Percentiles rank a stretch among this genome's conserved stretches.
These are phyloP conservation scores for Talaromyces thailandensis DNA, from an alignment of 495 filamentous ascomycete species.

Conservation along the genomic window DNA sequence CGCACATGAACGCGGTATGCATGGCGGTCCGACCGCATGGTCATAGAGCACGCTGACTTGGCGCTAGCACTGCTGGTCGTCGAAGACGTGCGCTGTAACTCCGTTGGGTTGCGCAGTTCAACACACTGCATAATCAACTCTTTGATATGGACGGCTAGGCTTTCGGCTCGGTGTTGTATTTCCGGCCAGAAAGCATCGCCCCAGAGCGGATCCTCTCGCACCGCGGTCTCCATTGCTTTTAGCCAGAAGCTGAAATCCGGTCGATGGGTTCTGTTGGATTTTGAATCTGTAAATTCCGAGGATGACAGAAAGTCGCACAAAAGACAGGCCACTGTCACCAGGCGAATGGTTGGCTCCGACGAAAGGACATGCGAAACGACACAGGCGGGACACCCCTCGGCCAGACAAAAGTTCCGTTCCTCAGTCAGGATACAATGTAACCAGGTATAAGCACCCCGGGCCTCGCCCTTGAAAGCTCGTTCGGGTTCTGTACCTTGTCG, in stretches of 20 bases:
- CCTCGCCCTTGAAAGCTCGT: conserved; percentile 48
- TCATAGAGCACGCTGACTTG: conserved; percentile 12
- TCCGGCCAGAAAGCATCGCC: conserved; percentile 46
- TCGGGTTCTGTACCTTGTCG: conserved; percentile 44
- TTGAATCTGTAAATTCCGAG: conserved; percentile 13
- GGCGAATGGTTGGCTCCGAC: conserved; percentile 51
- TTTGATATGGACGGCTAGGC: conserved; percentile 42
- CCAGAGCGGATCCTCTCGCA: conserved; percentile 48
- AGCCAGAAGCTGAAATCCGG: conserved; percentile 49
- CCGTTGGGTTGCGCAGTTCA: conserved; percentile 29
- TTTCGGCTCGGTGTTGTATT: conserved; percentile 42
- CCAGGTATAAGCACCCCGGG: conserved; percentile 51
- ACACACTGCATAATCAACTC: conserved; percentile 45
- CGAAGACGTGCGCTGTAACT: conserved; percentile 14
- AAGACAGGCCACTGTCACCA: conserved; percentile 46
- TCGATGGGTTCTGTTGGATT: conserved; percentile 7
- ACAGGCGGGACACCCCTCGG: conserved; percentile 49
- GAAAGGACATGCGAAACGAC: conserved; percentile 43
- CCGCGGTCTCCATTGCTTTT: conserved; percentile 40
- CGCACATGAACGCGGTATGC: conserved; percentile 10
- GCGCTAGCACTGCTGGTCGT: conserved; percentile 4
- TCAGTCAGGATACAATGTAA: conserved; percentile 50
- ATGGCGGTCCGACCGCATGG: conserved; percentile 11
- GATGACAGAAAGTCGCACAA: conserved; percentile 34
- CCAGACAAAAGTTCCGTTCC: conserved; percentile 50